phyloP scores from a whole-genome alignment of 2,329 filamentous ascomycete genomes.

The Cladosporium austrohemisphaericum region DNA sequence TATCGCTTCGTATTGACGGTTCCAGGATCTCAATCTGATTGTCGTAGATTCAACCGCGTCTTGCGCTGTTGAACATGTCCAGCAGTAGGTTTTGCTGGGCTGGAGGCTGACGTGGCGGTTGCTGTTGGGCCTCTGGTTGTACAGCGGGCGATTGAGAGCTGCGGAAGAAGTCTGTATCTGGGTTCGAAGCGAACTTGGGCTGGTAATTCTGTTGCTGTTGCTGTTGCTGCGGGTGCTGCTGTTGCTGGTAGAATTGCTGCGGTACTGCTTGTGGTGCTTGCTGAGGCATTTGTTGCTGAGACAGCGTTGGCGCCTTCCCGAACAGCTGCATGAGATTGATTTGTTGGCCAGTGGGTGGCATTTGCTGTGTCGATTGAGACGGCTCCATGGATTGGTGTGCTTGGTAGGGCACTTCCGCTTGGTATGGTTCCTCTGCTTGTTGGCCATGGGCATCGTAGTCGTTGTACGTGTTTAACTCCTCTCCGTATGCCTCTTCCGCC shows the following conservation, averaged over 20 bases:
- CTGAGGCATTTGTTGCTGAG: slow-evolving; percentile 12
- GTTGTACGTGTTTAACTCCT: slow-evolving; percentile 38
- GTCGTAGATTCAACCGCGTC: slow-evolving; percentile 8
- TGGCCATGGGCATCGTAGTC: too few relatives aligned
- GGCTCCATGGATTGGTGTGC: slow-evolving; percentile 16
- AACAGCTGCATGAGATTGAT: slow-evolving; percentile 28
- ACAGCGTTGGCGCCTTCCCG: slow-evolving; percentile 15
- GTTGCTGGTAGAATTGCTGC: slow-evolving; percentile 11
- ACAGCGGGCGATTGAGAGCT: slow-evolving; percentile 15
- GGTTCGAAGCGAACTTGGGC: slow-evolving; percentile 18
- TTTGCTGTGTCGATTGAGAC: slow-evolving; percentile 8
- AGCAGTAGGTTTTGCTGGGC: slow-evolving; percentile 25
- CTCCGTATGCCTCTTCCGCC: slow-evolving; percentile 46
- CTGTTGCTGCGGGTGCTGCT: slow-evolving; percentile 13
- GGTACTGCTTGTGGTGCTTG: slow-evolving; percentile 6
- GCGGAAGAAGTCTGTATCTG: slow-evolving; percentile 29
- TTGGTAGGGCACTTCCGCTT: slow-evolving; percentile 19
- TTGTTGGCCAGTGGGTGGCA: slow-evolving; percentile 14
- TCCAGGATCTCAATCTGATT: too few relatives aligned
- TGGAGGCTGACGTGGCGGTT: slow-evolving; percentile 12
- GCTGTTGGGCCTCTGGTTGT: slow-evolving; percentile 14
- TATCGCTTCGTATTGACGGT: too few relatives aligned
- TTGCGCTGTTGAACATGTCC: slow-evolving; percentile 27
- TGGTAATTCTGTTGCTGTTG: slow-evolving; percentile 14
- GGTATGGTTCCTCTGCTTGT: slow-evolving; percentile 36